These are phyloP conservation scores for Cudoniella acicularis DNA, from an alignment of 495 filamentous ascomycete species.

Conservation along the genomic window DNA sequence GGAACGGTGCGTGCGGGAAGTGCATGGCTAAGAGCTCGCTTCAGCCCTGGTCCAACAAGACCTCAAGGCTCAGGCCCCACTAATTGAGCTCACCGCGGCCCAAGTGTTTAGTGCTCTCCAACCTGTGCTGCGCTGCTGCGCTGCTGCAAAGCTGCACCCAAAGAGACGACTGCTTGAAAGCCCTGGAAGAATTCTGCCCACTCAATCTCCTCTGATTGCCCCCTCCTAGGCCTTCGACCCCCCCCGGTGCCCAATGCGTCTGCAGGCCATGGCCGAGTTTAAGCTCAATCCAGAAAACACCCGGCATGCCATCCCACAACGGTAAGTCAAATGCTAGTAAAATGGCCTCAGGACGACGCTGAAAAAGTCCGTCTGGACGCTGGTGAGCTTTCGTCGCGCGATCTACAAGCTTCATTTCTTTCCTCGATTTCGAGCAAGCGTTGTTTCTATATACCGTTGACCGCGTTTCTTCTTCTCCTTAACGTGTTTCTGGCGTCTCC, in stretches of 20 bases:
- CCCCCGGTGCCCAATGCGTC: background rate
- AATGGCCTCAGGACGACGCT: background rate
- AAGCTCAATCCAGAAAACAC: background rate
- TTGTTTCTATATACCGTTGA: slow-evolving; percentile 2
- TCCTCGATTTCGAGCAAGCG: background rate
- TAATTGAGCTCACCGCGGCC: too few species aligned
- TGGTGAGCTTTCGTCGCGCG: background rate
- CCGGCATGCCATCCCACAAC: background rate
- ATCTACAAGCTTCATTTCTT: slow-evolving; percentile 16
- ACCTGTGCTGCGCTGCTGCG: too few species aligned
- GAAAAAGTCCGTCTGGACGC: slow-evolving; percentile 8
- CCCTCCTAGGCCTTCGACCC: background rate
- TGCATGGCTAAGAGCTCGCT: too few species aligned
- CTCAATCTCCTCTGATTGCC: background rate
- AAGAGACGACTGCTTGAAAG: too few species aligned
- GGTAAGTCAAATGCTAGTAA: background rate
- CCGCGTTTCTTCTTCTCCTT: slow-evolving; percentile 1
- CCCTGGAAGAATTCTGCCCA: background rate
- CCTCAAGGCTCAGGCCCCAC: too few species aligned
- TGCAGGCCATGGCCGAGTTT: background rate
- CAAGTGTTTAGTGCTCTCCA: too few species aligned
- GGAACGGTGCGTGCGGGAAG: too few species aligned
- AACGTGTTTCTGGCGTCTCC: background rate
- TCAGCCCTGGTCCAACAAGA: too few species aligned
- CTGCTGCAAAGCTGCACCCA: too few species aligned